phyloP scores from a whole-genome alignment of 78 protist species.

The Guillardia theta region DNA sequence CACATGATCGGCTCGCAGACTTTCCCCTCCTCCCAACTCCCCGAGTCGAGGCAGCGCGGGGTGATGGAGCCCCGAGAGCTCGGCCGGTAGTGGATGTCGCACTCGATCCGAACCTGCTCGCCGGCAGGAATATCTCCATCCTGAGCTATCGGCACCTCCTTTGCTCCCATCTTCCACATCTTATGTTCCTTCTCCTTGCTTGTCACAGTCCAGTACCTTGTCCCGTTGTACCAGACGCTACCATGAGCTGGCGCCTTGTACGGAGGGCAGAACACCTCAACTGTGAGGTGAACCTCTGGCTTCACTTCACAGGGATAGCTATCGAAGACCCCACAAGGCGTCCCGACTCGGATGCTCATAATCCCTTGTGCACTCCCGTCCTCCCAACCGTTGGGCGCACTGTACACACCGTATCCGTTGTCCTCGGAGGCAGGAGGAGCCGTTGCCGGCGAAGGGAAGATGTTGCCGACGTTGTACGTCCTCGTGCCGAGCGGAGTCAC shows the following conservation, averaged over 20 bases:
- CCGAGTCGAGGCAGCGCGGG: neutral
- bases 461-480: neutral
- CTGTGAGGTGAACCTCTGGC: neutral
- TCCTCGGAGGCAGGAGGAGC: neutral
- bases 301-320: neutral
- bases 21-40: neutral
- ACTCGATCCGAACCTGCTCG: neutral
- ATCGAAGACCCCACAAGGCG: neutral
- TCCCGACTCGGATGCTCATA: neutral
- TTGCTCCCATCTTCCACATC: neutral
- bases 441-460: neutral
- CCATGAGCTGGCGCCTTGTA: constrained; percentile 22
- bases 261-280: constrained; percentile 19
- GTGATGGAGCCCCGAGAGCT: neutral
- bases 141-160: neutral
- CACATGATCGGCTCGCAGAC: neutral
- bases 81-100: neutral
- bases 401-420: neutral
- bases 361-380: neutral
- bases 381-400: neutral
- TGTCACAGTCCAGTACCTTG: neutral
- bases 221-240: neutral
- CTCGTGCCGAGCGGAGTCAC: neutral
- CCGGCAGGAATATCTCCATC: neutral
- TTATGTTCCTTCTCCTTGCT: neutral